These are phyloP conservation scores for Metarhizium humberi DNA, from an alignment of 2,329 filamentous ascomycete species.

Conservation along the genomic window DNA sequence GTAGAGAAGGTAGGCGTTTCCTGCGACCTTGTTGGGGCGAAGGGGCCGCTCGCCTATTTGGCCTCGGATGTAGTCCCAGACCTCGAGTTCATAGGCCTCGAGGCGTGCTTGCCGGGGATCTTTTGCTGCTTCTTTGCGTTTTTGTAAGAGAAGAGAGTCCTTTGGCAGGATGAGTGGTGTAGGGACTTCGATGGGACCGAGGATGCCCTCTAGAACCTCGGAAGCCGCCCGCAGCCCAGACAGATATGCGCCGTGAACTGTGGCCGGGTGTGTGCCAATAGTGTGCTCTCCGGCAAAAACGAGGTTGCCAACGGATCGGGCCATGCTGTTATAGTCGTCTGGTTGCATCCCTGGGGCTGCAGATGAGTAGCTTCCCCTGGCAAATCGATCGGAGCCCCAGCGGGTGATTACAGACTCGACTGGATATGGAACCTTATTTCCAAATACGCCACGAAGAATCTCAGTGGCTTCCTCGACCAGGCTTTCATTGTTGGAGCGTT, in stretches of 20 bases:
- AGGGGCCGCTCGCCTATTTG: constrained; percentile 66
- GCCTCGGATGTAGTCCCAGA: constrained; percentile 41
- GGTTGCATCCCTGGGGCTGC: constrained; percentile 73
- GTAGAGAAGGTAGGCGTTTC: constrained; percentile 84
- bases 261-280: constrained; percentile 89
- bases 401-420: constrained; percentile 82
- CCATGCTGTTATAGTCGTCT: constrained; percentile 91
- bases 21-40: constrained; percentile 62
- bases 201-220: constrained; percentile 70
- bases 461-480: constrained; percentile 74
- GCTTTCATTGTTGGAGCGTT: constrained; percentile 63
- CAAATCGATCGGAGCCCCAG: constrained; percentile 85
- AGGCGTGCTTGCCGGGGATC: constrained; percentile 42
- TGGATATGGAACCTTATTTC: constrained; percentile 61
- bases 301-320: constrained; percentile 71
- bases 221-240: constrained; percentile 85
- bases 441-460: constrained; percentile 70
- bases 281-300: constrained; percentile 97
- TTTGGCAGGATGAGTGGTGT: constrained; percentile 64
- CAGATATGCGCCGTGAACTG: constrained; percentile 91
- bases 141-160: constrained; percentile 38
- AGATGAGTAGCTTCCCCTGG: constrained; percentile 92
- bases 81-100: constrained; percentile 46
- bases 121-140: constrained; percentile 43
- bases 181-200: constrained; percentile 73